Evolutionary conservation across 495 filamentous ascomycete species (phyloP), one percentile per base, ranked within the genome.

Genomic region (Cairneyella variabilis): DNA sequence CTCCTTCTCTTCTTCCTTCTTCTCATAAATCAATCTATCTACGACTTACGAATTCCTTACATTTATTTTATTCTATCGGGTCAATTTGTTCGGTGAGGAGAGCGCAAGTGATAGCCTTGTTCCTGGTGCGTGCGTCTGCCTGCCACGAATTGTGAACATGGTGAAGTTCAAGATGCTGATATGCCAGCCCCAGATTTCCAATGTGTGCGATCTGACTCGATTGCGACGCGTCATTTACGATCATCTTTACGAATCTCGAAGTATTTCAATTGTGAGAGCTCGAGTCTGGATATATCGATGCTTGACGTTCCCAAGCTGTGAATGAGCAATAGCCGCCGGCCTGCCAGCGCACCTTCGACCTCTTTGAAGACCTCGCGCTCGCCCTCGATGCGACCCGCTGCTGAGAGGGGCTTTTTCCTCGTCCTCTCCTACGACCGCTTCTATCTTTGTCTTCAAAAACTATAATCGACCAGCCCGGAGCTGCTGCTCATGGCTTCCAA

Each of bases 401-500:
- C 42, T 37, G 21, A 3, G 36, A 22, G 48, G 49, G 27, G 23
- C 41, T 52, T 20, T 30, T 16, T 20, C 47, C 37, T 57, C 39
- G n/a, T 32, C 34, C 44, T 57, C 43, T 16, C n/a, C 49, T 32
- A 20, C 22, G 45, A 30, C 42, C 51, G 45, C 16, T 18, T 25
- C 22, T 18, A n/a, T n/a, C n/a, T n/a, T n/a, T n/a, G n/a, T n/a
- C n/a, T n/a, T n/a, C n/a, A n/a, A n/a, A n/a, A n/a, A n/a, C n/a
- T n/a, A n/a, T n/a, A n/a, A n/a, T n/a, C n/a, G 12, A 9, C 27
- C 42, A 12, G 25, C 25, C 42, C 42, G 6, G 36, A 38, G 14
- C 8, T 38, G 36, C 36, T 38, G 64, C 63, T 71, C 71, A 81
- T 79, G 76, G 76, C 73, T 64, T 66, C 69, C 61, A 61, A n/a